Evolutionary conservation across 805 yeast species (phyloP), one percentile per base, ranked within the genome.

Genomic region (Myxozyma melibiosi): DNA sequence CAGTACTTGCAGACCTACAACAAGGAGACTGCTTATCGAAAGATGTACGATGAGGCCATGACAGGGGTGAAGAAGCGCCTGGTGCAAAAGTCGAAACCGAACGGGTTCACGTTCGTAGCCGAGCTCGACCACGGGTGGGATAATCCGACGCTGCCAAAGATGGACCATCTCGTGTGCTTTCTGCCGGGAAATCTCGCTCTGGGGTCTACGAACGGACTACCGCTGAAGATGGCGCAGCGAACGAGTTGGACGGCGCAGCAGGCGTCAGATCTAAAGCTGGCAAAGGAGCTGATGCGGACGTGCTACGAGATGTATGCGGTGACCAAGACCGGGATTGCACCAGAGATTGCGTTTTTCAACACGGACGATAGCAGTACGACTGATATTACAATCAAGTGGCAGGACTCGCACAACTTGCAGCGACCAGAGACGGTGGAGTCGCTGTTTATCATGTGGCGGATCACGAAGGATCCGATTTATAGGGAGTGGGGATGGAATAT

Each of bases 381-480:
- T 4, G 96, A 88, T 69, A 87, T 89, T 70, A 70, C 64, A 57
- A 84, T 89, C 66, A 87, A 87, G 69, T 84, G 83, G 6, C 70
- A 73, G 14, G 97, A 91, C 70, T 80, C 78, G 50, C 97, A 91
- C 71, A 90, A 90, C 71, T 75, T 91, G 61, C 97, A 90, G 74
- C 79, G 97, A 64, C 97, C 97, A 0, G 97, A 91, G 71, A 89
- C 97, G 1, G 96, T 90, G 1, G 97, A 91, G 73, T 85, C 95
- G 1, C 75, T 91, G 41, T 91, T 85, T 76, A 80, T 86, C 64
- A 74, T 91, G 62, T 91, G 84, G 74, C 82, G 90, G 64, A 76
- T 90, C 63, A 88, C 96, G 0, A 84, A 85, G 27, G 94, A 90
- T 67, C 82, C 80, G 34, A 85, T 85, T 67, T 60, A 62, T 48